Conservation (phyloP, 2,329 filamentous ascomycete genomes). For the Penicillium sp. region DNA sequence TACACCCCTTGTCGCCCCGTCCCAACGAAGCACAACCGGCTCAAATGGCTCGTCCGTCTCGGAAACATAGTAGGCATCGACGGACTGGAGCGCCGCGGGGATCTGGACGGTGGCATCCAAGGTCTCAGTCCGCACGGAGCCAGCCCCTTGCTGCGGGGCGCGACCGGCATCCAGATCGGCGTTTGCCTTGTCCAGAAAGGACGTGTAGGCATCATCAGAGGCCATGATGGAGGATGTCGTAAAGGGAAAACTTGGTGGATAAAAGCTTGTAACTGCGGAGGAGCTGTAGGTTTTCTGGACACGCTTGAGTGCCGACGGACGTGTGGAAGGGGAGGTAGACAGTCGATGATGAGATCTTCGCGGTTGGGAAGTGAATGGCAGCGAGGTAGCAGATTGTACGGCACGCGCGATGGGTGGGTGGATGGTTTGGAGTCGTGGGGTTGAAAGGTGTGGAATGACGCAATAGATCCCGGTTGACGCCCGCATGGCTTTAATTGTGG, state of each 20-base stretch:
- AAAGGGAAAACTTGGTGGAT: conserved; percentile 7
- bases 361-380: too few species aligned
- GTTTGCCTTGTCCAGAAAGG: conserved; percentile 85
- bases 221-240: conserved; percentile 34
- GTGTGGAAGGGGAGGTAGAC: too few species aligned
- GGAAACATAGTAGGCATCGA: conserved; percentile 64
- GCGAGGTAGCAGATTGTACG: neutral
- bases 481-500: conserved; percentile 9
- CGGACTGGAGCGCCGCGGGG: conserved; percentile 53
- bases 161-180: conserved; percentile 49
- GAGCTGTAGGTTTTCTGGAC: conserved; percentile 1
- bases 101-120: conserved; percentile 50
- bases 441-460: conserved; percentile 20
- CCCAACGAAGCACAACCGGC: conserved; percentile 62
- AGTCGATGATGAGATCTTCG: too few species aligned
- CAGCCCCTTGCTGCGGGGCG: conserved; percentile 18
- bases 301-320: neutral
- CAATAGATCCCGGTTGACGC: conserved; percentile 17
- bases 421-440: conserved; percentile 3
- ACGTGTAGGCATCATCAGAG: conserved; percentile 73
- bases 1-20: conserved; percentile 27
- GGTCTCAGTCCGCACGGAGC: conserved; percentile 31
- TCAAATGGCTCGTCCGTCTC: conserved; percentile 85
- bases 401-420: neutral
- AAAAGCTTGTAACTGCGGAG: conserved; percentile 2